Evolutionary conservation across 2,329 filamentous ascomycete genomes (phyloP).

Genomic region (Ophiostoma angusticollis): DNA sequence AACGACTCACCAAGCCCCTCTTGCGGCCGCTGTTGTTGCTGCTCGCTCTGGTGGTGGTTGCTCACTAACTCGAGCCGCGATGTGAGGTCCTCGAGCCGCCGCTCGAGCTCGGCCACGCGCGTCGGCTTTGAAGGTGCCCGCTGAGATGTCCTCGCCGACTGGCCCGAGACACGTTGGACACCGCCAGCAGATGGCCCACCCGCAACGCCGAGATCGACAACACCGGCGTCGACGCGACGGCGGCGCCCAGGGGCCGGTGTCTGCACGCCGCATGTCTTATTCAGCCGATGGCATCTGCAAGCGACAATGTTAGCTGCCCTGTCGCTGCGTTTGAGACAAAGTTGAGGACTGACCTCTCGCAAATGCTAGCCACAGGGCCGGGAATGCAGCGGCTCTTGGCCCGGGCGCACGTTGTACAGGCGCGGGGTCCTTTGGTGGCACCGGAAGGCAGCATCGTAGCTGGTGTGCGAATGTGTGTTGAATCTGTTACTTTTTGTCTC

Average conservation of each 20-base stretch:
- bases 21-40: constrained; percentile 2
- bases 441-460: constrained; percentile 1
- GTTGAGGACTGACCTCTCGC: constrained; percentile 31
- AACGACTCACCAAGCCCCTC: too few species aligned
- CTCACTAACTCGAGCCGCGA: constrained; percentile 27
- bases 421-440: constrained; percentile 30
- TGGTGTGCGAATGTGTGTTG: not conserved
- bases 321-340: too few species aligned
- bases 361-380: constrained; percentile 28
- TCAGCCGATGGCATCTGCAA: constrained; percentile 36
- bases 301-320: too few species aligned
- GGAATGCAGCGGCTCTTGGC: constrained; percentile 39
- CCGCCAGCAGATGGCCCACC: too few species aligned
- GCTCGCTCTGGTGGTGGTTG: constrained; percentile 1
- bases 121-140: constrained; percentile 26
- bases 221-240: constrained; percentile 22
- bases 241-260: constrained; percentile 34
- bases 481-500: too few species aligned
- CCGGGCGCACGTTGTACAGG: constrained; percentile 37
- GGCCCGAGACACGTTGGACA: too few species aligned
- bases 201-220: not conserved
- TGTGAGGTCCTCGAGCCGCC: constrained; percentile 35
- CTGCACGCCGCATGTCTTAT: constrained; percentile 34
- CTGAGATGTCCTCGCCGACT: constrained; percentile 2
- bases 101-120: constrained; percentile 37